Base-by-base conservation (phyloP, 2,329 filamentous ascomycete species). In the Scedosporium aurantiacum region DNA sequence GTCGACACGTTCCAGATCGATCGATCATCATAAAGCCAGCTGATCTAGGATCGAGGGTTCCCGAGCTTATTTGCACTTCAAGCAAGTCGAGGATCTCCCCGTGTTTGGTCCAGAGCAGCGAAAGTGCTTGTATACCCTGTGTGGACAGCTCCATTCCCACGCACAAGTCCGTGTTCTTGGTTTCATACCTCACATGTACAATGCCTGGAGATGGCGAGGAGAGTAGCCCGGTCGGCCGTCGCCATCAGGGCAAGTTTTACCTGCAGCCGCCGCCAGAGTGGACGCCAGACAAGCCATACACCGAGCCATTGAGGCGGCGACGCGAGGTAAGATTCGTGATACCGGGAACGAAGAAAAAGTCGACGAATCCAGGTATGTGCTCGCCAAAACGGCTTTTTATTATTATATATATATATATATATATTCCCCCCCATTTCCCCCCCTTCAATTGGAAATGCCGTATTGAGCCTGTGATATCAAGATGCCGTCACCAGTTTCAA, bases 401-500 rank as follows among this genome's bases (percentile, higher is more conserved):
- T n/a, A n/a, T n/a, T n/a, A n/a, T n/a, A n/a, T n/a, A n/a, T n/a
- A n/a, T n/a, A n/a, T n/a, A n/a, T n/a, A n/a, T n/a, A n/a, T n/a
- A n/a, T n/a, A 23, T 47, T 12, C 3, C 3, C 3, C 41, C 7
- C 8, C 4, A 14, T 23, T 23, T 47, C 14, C 2, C 2, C n/a
- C 8, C 41, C 41, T 7, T 21, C n/a, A 37, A 12, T 37, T 37
- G 32, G 32, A 37, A 10, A 47, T 18, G n/a, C 8, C 4, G 10
- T 23, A 47, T 47, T 47, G 43, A 23, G n/a, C 7, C 23, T 43
- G 12, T 25, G 8, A 7, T 25, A 7, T 25, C n/a, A 32, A 63
- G 60, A 52, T 27, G 45, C 52, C 18, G 27, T 63, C 37, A 52
- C 27, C 50, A 57, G 62, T 27, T 67, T 74, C 63, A 68, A 71